These are phyloP conservation scores for Funneliformis geosporum DNA, from an alignment of 192 early-diverging fungal genomes.

Conservation along the genomic window DNA sequence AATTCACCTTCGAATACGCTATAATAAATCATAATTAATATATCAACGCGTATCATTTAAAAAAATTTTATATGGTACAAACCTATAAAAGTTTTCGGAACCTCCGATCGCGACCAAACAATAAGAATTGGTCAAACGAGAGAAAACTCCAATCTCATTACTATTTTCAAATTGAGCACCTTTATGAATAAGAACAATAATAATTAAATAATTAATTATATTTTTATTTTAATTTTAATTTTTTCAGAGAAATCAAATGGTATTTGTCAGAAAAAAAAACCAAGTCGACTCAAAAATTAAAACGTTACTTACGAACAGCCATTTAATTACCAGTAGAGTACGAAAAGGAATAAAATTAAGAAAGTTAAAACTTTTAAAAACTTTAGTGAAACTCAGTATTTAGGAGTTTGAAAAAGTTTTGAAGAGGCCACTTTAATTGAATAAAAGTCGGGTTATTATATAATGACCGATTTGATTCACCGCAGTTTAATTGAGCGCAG, in stretches of 20 bases:
- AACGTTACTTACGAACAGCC: conserved; percentile 25
- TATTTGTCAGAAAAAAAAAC: background rate
- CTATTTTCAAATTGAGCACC: conserved; percentile 98
- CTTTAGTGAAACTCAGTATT: too few species aligned
- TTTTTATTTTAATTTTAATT: too few species aligned
- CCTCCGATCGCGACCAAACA: conserved; percentile 96
- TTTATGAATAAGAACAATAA: conserved; percentile 25
- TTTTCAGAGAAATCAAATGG: background rate
- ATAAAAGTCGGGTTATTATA: too few species aligned
- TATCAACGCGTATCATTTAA: background rate
- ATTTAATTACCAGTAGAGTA: background rate
- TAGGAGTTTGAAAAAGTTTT: too few species aligned
- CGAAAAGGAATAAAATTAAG: too few species aligned
- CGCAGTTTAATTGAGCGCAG: too few species aligned
- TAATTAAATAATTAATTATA: background rate
- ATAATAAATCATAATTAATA: background rate
- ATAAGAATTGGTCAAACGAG: conserved; percentile 97
- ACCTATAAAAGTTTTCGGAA: conserved; percentile 99
- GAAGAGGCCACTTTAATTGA: too few species aligned
- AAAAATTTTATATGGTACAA: background rate
- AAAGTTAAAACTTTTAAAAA: too few species aligned
- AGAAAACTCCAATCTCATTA: conserved; percentile 99
- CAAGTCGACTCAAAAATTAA: background rate
- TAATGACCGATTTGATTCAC: too few species aligned
- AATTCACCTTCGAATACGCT: conserved; percentile 96